Base-by-base conservation (phyloP, 2,329 filamentous ascomycete species). In the Botrytis sinoallii region DNA sequence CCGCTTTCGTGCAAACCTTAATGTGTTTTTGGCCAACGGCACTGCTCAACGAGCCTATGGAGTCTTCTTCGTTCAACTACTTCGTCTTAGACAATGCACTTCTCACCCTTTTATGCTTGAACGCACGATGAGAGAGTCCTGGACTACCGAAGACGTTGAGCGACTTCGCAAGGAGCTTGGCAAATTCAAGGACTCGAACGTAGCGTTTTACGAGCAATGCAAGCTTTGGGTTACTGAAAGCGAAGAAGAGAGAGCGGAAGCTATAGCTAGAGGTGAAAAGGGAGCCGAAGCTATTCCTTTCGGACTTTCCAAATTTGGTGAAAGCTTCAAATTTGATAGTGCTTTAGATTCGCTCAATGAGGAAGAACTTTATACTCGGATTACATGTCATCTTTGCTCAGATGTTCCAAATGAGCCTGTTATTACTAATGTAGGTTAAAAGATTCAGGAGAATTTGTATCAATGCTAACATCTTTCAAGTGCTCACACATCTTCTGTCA, bases 401-500 rank as follows among this genome's bases (percentile, higher is more conserved):
- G 76, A 78, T 35, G 67, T 79, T 0, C 85, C 86, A 0, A 76
- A 79, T 0, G 75, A 83, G 0, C 82, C 85, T 0, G 79, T 83
- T 16, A 81, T 87, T 44, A 87, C 87, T 35, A 75, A 78, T 69
- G 79, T 80, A 40, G 75, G 76, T 40, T 12, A 20, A 20, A 61
- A 46, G 22, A 1, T 0, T 22, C 35, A 18, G 6, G 20, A 32
- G 25, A 68, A 18, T 4, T 1, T 38, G 1, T 14, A n/a, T 8
- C 12, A 32, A n/a, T 44, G 35, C 59, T 73, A 44, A 70, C 22
- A 14, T 40, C 22, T 64, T 29, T 3, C 0, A 80, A 80, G 7
- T 91, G 89, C 77, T 81, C 83, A 25, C 89, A 91, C 74, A 79
- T 89, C 8, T 88, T 88, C 75, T 91, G 89, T 79, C 73, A 79